A percentile compares a stretch with the other conserved stretches of the same genome.
Conservation (phyloP, 805 yeast species). For the Candida anglica region DNA sequence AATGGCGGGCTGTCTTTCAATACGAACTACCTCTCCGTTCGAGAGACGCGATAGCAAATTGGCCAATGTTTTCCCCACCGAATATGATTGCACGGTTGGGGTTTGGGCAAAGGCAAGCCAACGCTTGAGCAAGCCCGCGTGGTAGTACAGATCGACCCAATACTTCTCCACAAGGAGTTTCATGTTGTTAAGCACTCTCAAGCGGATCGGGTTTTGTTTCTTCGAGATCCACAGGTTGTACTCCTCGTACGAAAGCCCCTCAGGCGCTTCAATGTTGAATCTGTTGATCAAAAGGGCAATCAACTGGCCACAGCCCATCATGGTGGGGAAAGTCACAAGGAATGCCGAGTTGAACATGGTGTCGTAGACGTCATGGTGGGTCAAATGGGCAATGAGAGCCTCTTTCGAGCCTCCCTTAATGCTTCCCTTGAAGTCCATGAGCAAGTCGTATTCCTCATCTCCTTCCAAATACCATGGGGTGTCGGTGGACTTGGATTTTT, state of each 20-base stretch:
- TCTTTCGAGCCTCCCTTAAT: slow-evolving; percentile 81
- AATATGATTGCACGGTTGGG: slow-evolving; percentile 16
- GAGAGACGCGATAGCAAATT: slow-evolving; percentile 19
- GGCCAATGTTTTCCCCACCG: slow-evolving; percentile 25
- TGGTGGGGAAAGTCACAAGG: slow-evolving; percentile 71
- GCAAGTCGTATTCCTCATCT: slow-evolving; percentile 54
- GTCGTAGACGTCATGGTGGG: slow-evolving; percentile 65
- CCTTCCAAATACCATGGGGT: slow-evolving; percentile 72
- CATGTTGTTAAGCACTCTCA: slow-evolving; percentile 64
- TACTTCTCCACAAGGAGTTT: slow-evolving; percentile 61
- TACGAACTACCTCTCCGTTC: slow-evolving; percentile 26
- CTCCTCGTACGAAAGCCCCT: slow-evolving; percentile 79
- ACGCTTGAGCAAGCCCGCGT: slow-evolving; percentile 33
- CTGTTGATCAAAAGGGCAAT: slow-evolving; percentile 57
- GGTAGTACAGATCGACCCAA: slow-evolving; percentile 64
- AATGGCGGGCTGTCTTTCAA: slow-evolving; percentile 24
- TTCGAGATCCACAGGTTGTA: slow-evolving; percentile 71
- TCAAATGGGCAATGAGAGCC: slow-evolving; percentile 75
- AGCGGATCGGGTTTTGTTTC: slow-evolving; percentile 64
- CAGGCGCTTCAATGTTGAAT: slow-evolving; percentile 76
- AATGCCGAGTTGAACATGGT: slow-evolving; percentile 65
- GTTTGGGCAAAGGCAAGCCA: slow-evolving; percentile 30
- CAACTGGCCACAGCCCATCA: slow-evolving; percentile 63
- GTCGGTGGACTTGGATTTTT: slow-evolving; percentile 14
- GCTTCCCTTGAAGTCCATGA: slow-evolving; percentile 63